Conservation (phyloP, 1,284 basidiomycete species). For the Schizophyllum commune region DNA sequence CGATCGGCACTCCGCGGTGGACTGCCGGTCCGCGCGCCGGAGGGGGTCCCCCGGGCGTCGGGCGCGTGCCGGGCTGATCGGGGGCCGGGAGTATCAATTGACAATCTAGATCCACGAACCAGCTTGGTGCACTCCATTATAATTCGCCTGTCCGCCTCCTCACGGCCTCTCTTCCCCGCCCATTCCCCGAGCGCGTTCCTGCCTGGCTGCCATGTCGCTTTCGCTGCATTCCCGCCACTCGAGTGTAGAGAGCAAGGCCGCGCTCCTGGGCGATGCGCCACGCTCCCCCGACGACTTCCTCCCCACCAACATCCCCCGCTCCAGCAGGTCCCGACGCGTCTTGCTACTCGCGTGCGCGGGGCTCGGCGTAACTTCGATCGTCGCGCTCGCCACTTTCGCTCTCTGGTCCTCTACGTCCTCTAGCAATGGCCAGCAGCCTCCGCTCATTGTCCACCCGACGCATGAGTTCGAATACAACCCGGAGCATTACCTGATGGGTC, state of each 20-base stretch:
- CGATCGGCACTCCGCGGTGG: not conserved
- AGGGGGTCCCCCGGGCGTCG: not conserved
- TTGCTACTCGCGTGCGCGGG: conserved; percentile 4
- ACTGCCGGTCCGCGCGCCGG: not conserved
- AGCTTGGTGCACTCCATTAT: not conserved
- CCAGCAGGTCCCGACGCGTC: conserved; percentile 1
- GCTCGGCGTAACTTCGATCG: conserved; percentile 8
- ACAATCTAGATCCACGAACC: not conserved
- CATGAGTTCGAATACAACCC: not conserved
- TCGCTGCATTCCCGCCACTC: not conserved
- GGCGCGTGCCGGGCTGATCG: not conserved
- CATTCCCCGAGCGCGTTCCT: not conserved
- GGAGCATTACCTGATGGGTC: not conserved
- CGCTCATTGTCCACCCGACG: not conserved
- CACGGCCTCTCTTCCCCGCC: not conserved
- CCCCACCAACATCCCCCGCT: no score
- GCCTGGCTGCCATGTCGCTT: not conserved
- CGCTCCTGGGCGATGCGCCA: not conserved
- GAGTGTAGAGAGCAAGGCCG: not conserved
- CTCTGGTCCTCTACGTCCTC: conserved; percentile 2
- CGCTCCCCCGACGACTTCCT: not conserved
- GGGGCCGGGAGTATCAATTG: not conserved
- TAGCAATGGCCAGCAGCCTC: not conserved
- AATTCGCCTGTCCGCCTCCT: not conserved
- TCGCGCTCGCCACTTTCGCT: conserved; percentile 5